Conservation (phyloP, 2,329 filamentous ascomycete genomes). For the Aureobasidium sp. region DNA sequence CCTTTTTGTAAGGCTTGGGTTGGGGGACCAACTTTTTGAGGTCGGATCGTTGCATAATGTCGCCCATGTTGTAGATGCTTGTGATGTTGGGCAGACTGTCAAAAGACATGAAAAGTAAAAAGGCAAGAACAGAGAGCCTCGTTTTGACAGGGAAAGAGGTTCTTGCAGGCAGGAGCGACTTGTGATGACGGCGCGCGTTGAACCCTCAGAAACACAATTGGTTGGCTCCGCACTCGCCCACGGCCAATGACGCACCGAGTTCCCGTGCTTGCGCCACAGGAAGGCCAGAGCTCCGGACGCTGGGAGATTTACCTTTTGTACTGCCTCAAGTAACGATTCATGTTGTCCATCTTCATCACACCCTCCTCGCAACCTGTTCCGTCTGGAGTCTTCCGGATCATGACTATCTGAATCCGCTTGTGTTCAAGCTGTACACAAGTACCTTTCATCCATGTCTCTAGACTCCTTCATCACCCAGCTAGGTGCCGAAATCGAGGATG, state of each 20-base stretch:
- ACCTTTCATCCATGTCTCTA: neutral
- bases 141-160: neutral
- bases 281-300: neutral
- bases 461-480: constrained; percentile 24
- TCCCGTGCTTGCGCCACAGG: constrained; percentile 2
- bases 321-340: neutral
- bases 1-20: constrained; percentile 50
- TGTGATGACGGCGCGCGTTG: constrained; percentile 8
- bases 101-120: constrained; percentile 16
- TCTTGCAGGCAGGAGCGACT: constrained; percentile 8
- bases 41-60: constrained; percentile 33
- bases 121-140: neutral
- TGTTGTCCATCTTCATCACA: neutral
- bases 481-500: constrained; percentile 36
- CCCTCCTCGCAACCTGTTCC: constrained; percentile 7
- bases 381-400: neutral
- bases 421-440: neutral
- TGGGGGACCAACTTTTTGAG: constrained; percentile 44
- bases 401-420: neutral
- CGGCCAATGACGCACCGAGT: neutral
- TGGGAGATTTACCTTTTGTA: neutral
- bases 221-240: neutral
- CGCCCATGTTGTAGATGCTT: constrained; percentile 23
- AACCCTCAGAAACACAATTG: neutral
- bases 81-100: constrained; percentile 14